These are phyloP conservation scores for Elasticomyces elasticus DNA, from an alignment of 495 filamentous ascomycete species.

Conservation along the genomic window DNA sequence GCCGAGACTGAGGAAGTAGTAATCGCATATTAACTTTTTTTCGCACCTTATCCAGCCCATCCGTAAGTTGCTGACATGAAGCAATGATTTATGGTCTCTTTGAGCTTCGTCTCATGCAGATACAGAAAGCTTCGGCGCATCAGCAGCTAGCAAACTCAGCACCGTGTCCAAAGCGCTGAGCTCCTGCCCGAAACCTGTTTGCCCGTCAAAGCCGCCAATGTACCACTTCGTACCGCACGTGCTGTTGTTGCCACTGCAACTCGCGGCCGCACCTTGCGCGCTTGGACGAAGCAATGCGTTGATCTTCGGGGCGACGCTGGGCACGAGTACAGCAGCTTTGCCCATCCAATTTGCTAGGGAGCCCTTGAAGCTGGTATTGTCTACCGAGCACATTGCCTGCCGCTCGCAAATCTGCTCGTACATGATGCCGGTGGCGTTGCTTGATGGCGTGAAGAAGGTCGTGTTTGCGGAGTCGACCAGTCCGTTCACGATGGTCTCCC, in stretches of 20 bases:
- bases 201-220: constrained; percentile 31
- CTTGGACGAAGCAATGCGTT: constrained; percentile 26
- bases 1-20: too few species aligned
- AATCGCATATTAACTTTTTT: too few species aligned
- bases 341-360: constrained; percentile 37
- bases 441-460: constrained; percentile 28
- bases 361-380: constrained; percentile 37
- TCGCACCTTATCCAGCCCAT: too few species aligned
- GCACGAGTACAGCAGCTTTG: constrained; percentile 33
- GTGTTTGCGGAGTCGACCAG: constrained; percentile 21
- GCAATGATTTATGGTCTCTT: too few species aligned
- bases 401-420: constrained; percentile 35
- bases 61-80: too few species aligned
- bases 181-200: constrained; percentile 49
- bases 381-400: constrained; percentile 29
- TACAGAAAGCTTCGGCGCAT: constrained; percentile 19
- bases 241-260: constrained; percentile 21
- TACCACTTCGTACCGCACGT: constrained; percentile 33
- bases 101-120: not conserved
- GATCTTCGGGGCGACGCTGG: constrained; percentile 28
- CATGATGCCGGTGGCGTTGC: constrained; percentile 34
- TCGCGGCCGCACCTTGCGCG: constrained; percentile 31
- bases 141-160: constrained; percentile 40
- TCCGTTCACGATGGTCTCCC: constrained; percentile 23
- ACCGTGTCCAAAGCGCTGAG: constrained; percentile 62